Percentiles rank a stretch among this genome's conserved stretches.
Evolutionary conservation across 495 filamentous ascomycete genomes (phyloP).

Genomic region (Rostrohypoxylon terebratum): DNA sequence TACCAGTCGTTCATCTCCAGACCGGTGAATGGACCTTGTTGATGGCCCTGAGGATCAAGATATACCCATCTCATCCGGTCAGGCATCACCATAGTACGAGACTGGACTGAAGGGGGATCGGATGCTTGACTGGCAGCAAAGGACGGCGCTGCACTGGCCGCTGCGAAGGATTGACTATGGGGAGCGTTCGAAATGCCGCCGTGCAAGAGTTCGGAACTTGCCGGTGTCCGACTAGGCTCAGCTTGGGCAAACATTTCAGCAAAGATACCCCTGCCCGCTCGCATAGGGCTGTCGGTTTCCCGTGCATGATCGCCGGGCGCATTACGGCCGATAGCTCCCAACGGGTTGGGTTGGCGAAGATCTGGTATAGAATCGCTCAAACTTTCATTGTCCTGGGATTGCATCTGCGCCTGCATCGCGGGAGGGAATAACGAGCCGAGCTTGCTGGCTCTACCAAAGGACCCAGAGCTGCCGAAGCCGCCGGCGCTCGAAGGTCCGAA

Average conservation of each 20-base stretch:
- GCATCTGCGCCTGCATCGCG: conserved; percentile 90
- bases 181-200: conserved; percentile 49
- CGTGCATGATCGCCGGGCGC: conserved; percentile 61
- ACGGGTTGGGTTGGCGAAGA: conserved; percentile 60
- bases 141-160: conserved; percentile 44
- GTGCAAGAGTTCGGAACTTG: conserved; percentile 50
- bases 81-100: conserved; percentile 97
- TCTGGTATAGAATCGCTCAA: conserved; percentile 64
- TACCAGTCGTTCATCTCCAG: conserved; percentile 99
- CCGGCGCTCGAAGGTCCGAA: conserved; percentile 60
- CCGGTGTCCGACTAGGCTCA: conserved; percentile 54
- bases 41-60: conserved; percentile 88
- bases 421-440: conserved; percentile 87
- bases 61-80: conserved; percentile 99
- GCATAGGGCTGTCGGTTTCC: conserved; percentile 73
- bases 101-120: conserved; percentile 76
- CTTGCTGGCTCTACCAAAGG: conserved; percentile 80
- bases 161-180: conserved; percentile 53
- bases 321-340: conserved; percentile 67
- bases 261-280: conserved; percentile 66
- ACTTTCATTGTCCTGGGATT: conserved; percentile 68
- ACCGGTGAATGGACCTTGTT: conserved; percentile 94
- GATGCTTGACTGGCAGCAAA: conserved; percentile 50
- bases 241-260: conserved; percentile 63
- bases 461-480: conserved; percentile 65